Conservation (phyloP, 192 early-diverging fungal genomes). For the Backusella sp. region DNA sequence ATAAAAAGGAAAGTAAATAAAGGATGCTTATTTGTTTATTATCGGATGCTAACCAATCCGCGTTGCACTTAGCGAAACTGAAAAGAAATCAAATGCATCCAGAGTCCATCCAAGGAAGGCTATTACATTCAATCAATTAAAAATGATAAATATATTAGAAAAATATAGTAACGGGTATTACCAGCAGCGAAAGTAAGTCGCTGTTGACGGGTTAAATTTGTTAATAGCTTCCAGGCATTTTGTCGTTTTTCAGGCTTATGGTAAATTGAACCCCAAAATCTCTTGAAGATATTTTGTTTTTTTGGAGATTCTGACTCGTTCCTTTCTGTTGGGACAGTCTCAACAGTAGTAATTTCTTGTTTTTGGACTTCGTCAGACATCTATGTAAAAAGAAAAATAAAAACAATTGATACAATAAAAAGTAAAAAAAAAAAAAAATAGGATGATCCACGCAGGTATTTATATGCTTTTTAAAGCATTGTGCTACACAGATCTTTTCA, state of each 20-base stretch:
- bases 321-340: background rate
- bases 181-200: slow-evolving; percentile 29
- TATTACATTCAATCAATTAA: background rate
- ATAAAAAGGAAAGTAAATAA: background rate
- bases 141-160: background rate
- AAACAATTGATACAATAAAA: background rate
- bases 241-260: slow-evolving; percentile 25
- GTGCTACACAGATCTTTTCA: background rate
- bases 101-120: slow-evolving; percentile 72
- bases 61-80: slow-evolving; percentile 54
- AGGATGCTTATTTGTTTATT: background rate
- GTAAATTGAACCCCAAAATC: slow-evolving; percentile 18
- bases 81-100: slow-evolving; percentile 73
- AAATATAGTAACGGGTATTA: background rate
- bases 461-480: background rate
- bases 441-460: background rate
- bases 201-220: slow-evolving; percentile 20
- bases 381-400: background rate
- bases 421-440: background rate
- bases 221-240: slow-evolving; percentile 29
- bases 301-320: background rate
- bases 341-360: background rate
- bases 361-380: background rate
- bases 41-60: slow-evolving; percentile 35
- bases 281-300: background rate